These are phyloP conservation scores for Colletotrichum horii DNA, from an alignment of 2,329 filamentous ascomycete species.

Conservation along the genomic window DNA sequence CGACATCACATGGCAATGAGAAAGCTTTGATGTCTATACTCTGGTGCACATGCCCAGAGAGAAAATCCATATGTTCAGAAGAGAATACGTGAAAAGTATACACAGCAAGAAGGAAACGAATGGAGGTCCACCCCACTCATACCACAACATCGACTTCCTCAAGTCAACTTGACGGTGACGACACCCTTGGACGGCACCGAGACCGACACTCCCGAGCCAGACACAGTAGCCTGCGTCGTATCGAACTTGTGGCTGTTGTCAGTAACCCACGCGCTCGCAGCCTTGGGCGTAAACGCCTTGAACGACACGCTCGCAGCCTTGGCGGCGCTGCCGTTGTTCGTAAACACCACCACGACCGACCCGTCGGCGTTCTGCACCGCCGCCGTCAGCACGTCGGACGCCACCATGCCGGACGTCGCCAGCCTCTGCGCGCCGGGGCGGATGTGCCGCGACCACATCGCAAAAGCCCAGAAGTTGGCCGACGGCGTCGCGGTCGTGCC, in stretches of 20 bases:
- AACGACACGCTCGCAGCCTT: conserved; percentile 31
- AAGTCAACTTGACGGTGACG: conserved; percentile 27
- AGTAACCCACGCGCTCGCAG: conserved; percentile 39
- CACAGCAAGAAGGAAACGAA: neutral
- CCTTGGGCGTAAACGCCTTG: conserved; percentile 29
- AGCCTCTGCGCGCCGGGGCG: conserved; percentile 40
- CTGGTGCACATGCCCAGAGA: no score
- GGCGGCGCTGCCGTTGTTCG: conserved; percentile 33
- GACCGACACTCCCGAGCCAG: conserved; percentile 24
- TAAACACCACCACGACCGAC: conserved; percentile 40
- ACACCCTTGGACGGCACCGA: conserved; percentile 26
- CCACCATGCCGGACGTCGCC: conserved; percentile 28
- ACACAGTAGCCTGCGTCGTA: conserved; percentile 17
- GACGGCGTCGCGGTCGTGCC: conserved; percentile 33
- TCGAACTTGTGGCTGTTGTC: conserved; percentile 34
- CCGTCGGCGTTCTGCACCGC: conserved; percentile 43
- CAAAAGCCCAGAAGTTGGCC: conserved; percentile 44
- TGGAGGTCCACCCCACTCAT: neutral
- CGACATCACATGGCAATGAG: no score
- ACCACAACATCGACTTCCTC: neutral
- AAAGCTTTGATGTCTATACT: no score
- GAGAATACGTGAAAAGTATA: neutral
- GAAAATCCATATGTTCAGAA: neutral
- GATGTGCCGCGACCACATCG: conserved; percentile 42
- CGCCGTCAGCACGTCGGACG: conserved; percentile 32